These are phyloP conservation scores for Entomortierella chlamydospora DNA, from an alignment of 192 early-diverging fungal species.

Conservation along the genomic window DNA sequence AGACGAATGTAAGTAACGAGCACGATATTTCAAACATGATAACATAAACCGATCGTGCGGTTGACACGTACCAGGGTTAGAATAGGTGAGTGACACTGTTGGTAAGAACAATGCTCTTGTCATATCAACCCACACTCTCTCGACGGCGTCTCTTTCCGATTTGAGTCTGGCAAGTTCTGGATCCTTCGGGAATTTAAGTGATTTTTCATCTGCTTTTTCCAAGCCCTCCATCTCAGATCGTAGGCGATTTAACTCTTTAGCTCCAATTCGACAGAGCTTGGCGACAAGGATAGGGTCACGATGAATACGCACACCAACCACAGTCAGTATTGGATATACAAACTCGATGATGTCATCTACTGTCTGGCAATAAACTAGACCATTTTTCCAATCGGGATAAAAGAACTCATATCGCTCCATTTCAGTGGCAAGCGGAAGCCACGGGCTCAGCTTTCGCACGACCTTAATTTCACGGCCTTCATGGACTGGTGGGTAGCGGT, in stretches of 20 bases:
- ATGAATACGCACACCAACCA: constrained; percentile 57
- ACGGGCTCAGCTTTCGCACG: constrained; percentile 15
- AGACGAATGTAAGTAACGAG: not conserved
- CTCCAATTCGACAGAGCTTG: constrained; percentile 44
- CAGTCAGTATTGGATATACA: constrained; percentile 53
- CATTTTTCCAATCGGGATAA: constrained; percentile 67
- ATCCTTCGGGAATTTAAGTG: not conserved
- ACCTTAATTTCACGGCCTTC: constrained; percentile 11
- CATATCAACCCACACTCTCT: constrained; percentile 53
- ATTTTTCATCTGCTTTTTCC: not conserved
- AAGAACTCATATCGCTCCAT: constrained; percentile 66
- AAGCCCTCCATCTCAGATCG: not conserved
- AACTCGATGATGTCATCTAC: constrained; percentile 42
- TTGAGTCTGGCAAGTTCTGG: not conserved
- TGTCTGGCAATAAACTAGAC: constrained; percentile 48
- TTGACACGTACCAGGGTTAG: constrained; percentile 69
- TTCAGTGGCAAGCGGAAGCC: constrained; percentile 20
- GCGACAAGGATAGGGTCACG: constrained; percentile 35
- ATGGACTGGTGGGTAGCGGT: constrained; percentile 13
- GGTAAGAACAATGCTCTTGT: constrained; percentile 70
- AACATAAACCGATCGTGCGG: not conserved
- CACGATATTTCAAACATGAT: not conserved
- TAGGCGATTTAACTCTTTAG: constrained; percentile 16
- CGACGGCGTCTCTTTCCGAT: constrained; percentile 3
- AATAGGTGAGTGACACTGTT: constrained; percentile 65